Percentiles rank a stretch among this genome's conserved stretches.
These are phyloP conservation scores for Apophysomyces variabilis DNA, from an alignment of 371 early-diverging fungal species.

Conservation along the genomic window DNA sequence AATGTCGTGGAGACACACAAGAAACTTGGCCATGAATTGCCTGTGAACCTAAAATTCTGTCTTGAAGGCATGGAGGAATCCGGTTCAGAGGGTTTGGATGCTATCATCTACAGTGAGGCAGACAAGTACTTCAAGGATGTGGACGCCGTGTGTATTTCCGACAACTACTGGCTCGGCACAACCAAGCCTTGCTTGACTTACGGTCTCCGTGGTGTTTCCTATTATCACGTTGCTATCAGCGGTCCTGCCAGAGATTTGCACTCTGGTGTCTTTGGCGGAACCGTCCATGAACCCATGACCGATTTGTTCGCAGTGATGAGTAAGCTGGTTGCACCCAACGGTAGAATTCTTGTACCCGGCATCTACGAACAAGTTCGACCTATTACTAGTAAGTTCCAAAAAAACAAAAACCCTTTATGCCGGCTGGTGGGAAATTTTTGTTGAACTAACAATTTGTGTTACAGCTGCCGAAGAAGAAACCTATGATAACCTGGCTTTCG, in stretches of 20 bases:
- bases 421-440: neutral
- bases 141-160: slow-evolving; percentile 94
- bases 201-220: slow-evolving; percentile 95
- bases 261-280: slow-evolving; percentile 97
- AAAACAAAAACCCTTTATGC: neutral
- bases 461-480: slow-evolving; percentile 74
- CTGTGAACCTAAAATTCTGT: slow-evolving; percentile 94
- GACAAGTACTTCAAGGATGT: slow-evolving; percentile 85
- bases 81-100: slow-evolving; percentile 94
- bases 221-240: slow-evolving; percentile 78
- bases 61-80: slow-evolving; percentile 95
- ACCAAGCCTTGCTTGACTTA: slow-evolving; percentile 96
- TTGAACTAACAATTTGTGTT: neutral
- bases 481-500: slow-evolving; percentile 85
- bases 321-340: slow-evolving; percentile 84
- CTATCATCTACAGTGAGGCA: slow-evolving; percentile 84
- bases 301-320: slow-evolving; percentile 86
- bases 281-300: slow-evolving; percentile 97
- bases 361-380: slow-evolving; percentile 91
- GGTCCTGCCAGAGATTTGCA: slow-evolving; percentile 93
- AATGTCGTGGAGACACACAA: slow-evolving; percentile 94
- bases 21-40: slow-evolving; percentile 85
- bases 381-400: slow-evolving; percentile 63
- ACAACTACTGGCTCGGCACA: slow-evolving; percentile 97
- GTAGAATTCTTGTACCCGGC: slow-evolving; percentile 91